phyloP scores from a whole-genome alignment of 1,284 basidiomycete species.

The Naganishia sp. region DNA sequence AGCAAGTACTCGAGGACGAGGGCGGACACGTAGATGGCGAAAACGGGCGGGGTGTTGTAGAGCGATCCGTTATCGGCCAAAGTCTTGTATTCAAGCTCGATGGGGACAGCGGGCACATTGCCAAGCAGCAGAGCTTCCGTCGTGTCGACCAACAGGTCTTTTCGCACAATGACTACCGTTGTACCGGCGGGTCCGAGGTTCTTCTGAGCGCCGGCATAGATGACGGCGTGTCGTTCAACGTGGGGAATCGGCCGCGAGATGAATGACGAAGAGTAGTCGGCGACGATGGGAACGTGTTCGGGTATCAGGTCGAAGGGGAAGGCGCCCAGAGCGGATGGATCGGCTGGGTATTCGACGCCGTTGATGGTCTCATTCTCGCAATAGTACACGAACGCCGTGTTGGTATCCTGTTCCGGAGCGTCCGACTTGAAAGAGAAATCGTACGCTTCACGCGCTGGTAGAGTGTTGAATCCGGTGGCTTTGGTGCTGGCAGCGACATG shows the following conservation, averaged over 20 bases:
- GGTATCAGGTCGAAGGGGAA: conserved; percentile 83
- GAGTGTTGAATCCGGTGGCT: conserved; percentile 74
- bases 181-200: conserved; percentile 95
- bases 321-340: conserved; percentile 77
- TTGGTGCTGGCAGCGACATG: conserved; percentile 69
- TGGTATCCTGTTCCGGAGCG: conserved; percentile 45
- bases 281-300: conserved; percentile 76
- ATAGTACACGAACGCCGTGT: conserved; percentile 89
- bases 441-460: conserved; percentile 74
- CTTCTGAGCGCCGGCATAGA: conserved; percentile 99
- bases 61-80: conserved; percentile 77
- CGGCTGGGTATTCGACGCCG: conserved; percentile 82
- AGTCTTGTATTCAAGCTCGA: conserved; percentile 80
- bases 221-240: conserved; percentile 83
- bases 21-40: conserved; percentile 88
- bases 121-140: conserved; percentile 75
- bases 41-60: conserved; percentile 93
- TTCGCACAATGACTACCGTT: conserved; percentile 87
- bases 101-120: conserved; percentile 60
- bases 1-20: conserved; percentile 77
- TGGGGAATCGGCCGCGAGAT: conserved; percentile 91
- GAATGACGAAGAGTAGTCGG: conserved; percentile 95
- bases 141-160: conserved; percentile 86
- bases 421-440: conserved; percentile 63
- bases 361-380: conserved; percentile 99